Evolutionary conservation across 306 rosid species (phyloP).

Genomic region (Cercis canadensis): DNA sequence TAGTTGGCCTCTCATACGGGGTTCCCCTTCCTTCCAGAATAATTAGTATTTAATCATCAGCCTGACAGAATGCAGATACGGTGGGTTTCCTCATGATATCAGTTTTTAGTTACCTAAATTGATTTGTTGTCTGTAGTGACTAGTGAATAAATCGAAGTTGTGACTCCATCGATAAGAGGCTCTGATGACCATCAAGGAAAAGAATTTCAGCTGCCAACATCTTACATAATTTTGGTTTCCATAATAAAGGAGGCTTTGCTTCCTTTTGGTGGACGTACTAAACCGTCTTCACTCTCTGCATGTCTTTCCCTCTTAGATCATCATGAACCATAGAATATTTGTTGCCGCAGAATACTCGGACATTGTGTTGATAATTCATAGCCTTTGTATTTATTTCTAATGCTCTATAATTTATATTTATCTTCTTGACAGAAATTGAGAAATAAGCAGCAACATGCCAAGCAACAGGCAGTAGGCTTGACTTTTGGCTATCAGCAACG

Average conservation of each 20-base stretch:
- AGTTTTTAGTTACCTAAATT: not conserved
- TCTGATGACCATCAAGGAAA: not conserved
- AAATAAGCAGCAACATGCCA: conserved; percentile 41
- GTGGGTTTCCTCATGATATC: not conserved
- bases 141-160: not conserved
- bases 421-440: conserved; percentile 46
- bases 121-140: conserved; percentile 8
- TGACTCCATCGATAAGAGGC: not conserved
- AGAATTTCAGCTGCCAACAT: not conserved
- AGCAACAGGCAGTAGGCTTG: conserved; percentile 36
- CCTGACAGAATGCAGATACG: not conserved
- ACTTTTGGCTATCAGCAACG: conserved; percentile 42
- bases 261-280: too few species aligned
- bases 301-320: not conserved
- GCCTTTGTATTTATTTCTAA: conserved; percentile 18
- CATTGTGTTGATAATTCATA: conserved; percentile 17
- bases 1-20: not conserved
- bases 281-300: too few species aligned
- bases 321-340: not conserved
- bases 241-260: too few species aligned
- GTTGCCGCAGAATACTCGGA: not conserved
- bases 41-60: not conserved
- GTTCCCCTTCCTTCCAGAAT: not conserved
- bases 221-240: too few species aligned
- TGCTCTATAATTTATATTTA: conserved; percentile 4